Evolutionary conservation across 2,329 filamentous ascomycete species (phyloP), one percentile per base, ranked within the genome.

Genomic region (Pyrenochaeta sp.): DNA sequence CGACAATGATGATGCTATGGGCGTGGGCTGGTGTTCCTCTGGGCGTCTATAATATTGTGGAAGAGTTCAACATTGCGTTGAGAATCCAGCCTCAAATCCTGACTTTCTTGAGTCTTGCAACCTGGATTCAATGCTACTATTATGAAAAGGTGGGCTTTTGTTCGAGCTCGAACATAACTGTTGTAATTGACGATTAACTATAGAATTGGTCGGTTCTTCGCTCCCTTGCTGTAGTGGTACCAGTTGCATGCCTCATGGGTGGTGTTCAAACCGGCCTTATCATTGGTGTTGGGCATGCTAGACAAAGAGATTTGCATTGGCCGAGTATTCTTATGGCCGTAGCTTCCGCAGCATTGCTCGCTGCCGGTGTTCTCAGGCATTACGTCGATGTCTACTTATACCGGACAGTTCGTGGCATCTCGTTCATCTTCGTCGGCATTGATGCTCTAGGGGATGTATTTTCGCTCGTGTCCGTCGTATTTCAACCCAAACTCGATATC

Each of bases 1-100:
- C 82, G 0, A 82, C 82, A 0, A 88, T 89, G 85, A 88, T 89
- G 85, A 79, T 89, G 63, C 75, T 88, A 2, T 89, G 86, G 79
- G 83, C 84, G 0, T 81, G 77, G 72, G 86, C 86, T 1, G 86
- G 86, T 0, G 81, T 88, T 0, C 85, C 85, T 0, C 73, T 89
- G 0, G 86, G 86, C 2, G 79, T 82, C 9, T 83, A 83, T 63
- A 82, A 81, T 51, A 81, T 82, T 23, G 77, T 78, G 1, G 72
- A 76, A 38, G 59, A 75, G 11, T 80, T 81, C 68, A 82, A 80
- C 48, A 60, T 82, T 27, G 79, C 80, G 2, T 60, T 83, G 1
- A 69, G 73, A 23, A 71, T 83, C n/a, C 80, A 83, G 58, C 78
- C 80, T 2, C 79, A 83, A 55, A 77, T 82, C n/a, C 66, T 83